These are phyloP conservation scores for Afroboletus lepidellus DNA, from an alignment of 1,284 basidiomycete species.

Conservation along the genomic window DNA sequence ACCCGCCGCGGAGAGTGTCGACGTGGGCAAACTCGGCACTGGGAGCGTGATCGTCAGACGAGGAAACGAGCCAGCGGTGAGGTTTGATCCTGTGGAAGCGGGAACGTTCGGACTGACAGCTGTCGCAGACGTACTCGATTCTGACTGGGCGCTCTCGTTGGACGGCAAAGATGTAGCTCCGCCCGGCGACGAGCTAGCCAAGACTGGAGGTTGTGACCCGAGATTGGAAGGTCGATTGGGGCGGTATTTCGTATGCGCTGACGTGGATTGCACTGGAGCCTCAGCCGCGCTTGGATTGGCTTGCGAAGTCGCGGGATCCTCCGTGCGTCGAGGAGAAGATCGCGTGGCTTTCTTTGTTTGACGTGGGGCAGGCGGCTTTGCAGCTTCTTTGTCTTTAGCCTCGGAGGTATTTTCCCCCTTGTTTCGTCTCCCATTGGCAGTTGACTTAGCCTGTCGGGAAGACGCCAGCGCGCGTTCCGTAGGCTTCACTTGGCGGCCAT, in stretches of 20 bases:
- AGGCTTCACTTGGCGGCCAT: slow-evolving; percentile 25
- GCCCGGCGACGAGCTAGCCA: background rate
- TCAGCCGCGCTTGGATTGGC: background rate
- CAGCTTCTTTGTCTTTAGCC: background rate
- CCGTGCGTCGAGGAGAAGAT: background rate
- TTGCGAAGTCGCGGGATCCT: background rate
- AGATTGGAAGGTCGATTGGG: slow-evolving; percentile 18
- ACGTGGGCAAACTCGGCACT: background rate
- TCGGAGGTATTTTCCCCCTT: background rate
- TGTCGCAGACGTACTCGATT: background rate
- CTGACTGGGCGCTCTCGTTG: background rate
- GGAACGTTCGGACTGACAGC: background rate
- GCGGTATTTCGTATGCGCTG: background rate
- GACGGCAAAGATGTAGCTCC: background rate
- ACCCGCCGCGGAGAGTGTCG: background rate
- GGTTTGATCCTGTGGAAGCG: background rate
- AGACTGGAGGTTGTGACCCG: background rate
- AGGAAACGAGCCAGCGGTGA: background rate
- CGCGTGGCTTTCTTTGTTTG: background rate
- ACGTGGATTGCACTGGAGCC: background rate
- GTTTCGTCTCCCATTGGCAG: background rate
- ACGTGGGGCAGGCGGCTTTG: background rate
- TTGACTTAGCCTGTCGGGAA: background rate
- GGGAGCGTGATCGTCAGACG: slow-evolving; percentile 5
- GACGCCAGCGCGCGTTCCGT: slow-evolving; percentile 19